Conservation (phyloP, 2,329 filamentous ascomycete genomes). For the Pseudonectria buxi region DNA sequence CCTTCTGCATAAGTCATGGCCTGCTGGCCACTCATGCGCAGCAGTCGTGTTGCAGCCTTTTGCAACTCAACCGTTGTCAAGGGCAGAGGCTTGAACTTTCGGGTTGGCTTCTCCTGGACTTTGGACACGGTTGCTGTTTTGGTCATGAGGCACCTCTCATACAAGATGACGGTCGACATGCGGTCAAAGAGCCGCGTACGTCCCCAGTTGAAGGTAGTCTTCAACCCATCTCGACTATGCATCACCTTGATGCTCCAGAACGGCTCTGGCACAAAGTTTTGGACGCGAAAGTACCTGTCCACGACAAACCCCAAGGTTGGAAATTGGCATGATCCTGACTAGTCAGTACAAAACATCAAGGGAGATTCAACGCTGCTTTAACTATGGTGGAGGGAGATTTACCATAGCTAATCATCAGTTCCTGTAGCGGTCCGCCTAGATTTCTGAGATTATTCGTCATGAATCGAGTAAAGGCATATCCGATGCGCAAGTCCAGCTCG, state of each 20-base stretch:
- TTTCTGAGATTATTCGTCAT: conserved; percentile 71
- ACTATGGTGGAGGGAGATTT: conserved; percentile 15
- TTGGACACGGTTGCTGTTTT: conserved; percentile 74
- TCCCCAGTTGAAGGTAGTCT: conserved; percentile 79
- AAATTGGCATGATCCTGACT: conserved; percentile 81
- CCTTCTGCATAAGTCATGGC: conserved; percentile 84
- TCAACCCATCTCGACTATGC: conserved; percentile 69
- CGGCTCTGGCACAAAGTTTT: conserved; percentile 84
- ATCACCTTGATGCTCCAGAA: conserved; percentile 91
- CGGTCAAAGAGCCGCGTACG: conserved; percentile 83
- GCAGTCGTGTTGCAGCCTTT: conserved; percentile 83
- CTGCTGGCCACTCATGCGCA: conserved; percentile 83
- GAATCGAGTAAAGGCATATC: conserved; percentile 85
- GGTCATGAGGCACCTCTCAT: conserved; percentile 74
- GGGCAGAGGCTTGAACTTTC: conserved; percentile 88
- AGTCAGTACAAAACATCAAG: conserved; percentile 3
- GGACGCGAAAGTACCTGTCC: conserved; percentile 87
- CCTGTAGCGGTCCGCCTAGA: conserved; percentile 60
- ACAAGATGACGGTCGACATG: conserved; percentile 70
- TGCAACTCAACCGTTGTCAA: conserved; percentile 94
- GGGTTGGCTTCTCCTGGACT: conserved; percentile 84
- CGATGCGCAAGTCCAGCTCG: conserved; percentile 87
- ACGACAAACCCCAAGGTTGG: conserved; percentile 96
- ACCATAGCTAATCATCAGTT: conserved; percentile 76
- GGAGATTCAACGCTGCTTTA: no score